Conservation (phyloP, 352 stramenopile species). For the Hyaloperonospora brassicae region DNA sequence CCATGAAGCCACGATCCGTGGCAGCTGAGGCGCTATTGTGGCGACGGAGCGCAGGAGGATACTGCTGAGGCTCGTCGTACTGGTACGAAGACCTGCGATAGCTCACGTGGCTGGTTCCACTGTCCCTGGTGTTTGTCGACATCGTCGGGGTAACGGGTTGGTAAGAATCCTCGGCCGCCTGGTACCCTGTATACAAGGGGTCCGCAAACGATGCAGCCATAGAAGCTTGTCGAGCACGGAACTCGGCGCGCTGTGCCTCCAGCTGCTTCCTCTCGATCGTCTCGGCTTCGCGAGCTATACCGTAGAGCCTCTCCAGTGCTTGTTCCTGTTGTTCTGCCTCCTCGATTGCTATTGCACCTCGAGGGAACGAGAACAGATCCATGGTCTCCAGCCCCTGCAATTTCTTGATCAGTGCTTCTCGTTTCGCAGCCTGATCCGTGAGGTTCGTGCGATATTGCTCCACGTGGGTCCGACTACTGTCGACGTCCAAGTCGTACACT, state of each 20-base stretch:
- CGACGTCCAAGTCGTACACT: slow-evolving; percentile 72
- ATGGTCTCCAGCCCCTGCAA: slow-evolving; percentile 30
- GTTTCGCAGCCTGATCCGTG: slow-evolving; percentile 52
- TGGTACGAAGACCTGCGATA: slow-evolving; percentile 19
- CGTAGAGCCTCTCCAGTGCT: slow-evolving; percentile 45
- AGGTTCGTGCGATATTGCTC: slow-evolving; percentile 71
- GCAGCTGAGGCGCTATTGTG: slow-evolving; percentile 37
- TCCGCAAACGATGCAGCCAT: slow-evolving; percentile 23
- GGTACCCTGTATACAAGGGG: slow-evolving; percentile 23
- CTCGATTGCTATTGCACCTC: slow-evolving; percentile 23
- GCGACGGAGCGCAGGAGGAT: slow-evolving; percentile 27
- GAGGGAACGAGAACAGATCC: slow-evolving; percentile 44
- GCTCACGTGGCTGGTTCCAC: slow-evolving; percentile 21
- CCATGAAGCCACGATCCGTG: slow-evolving; percentile 14
- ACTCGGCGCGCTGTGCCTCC: slow-evolving; percentile 39
- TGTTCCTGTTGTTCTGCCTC: slow-evolving; percentile 38
- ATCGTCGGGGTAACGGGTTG: slow-evolving; percentile 9
- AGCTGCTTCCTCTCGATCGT: slow-evolving; percentile 41
- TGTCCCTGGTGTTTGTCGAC: slow-evolving; percentile 15
- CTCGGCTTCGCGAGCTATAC: slow-evolving; percentile 48
- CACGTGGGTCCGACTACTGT: slow-evolving; percentile 61
- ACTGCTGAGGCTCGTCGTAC: slow-evolving; percentile 15
- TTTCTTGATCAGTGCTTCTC: slow-evolving; percentile 51
- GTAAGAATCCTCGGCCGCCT: slow-evolving; percentile 10
- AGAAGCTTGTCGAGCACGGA: slow-evolving; percentile 23